These are phyloP conservation scores for Nakataea oryzae DNA, from an alignment of 2,329 filamentous ascomycete genomes.

Conservation along the genomic window DNA sequence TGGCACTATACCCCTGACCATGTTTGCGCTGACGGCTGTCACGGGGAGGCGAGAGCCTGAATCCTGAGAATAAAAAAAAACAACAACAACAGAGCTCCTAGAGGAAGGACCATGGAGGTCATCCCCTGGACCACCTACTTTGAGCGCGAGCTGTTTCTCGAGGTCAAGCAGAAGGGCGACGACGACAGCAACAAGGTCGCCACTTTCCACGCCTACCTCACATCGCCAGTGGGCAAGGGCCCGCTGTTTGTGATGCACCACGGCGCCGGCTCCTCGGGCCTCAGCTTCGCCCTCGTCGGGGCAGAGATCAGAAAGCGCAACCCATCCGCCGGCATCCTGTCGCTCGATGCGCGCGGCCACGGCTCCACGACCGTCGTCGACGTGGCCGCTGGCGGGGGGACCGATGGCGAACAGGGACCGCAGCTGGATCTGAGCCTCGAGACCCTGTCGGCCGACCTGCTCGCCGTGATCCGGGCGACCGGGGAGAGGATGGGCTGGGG, in stretches of 20 bases:
- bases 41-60: not conserved
- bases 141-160: conserved; percentile 72
- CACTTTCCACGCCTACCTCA: conserved; percentile 79
- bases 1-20: not conserved
- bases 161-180: conserved; percentile 25
- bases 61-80: conserved; percentile 3
- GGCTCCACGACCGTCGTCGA: conserved; percentile 51
- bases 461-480: conserved; percentile 58
- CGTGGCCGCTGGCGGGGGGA: conserved; percentile 18
- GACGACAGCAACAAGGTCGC: conserved; percentile 17
- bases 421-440: conserved; percentile 58
- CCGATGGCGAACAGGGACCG: conserved; percentile 21
- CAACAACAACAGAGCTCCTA: conserved; percentile 30
- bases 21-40: not conserved
- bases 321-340: conserved; percentile 73
- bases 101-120: conserved; percentile 48
- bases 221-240: conserved; percentile 61
- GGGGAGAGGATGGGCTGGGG: conserved; percentile 62
- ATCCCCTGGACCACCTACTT: conserved; percentile 88
- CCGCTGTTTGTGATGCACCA: conserved; percentile 92
- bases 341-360: conserved; percentile 78
- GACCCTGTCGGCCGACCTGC: conserved; percentile 63
- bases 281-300: conserved; percentile 80
- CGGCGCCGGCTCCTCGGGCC: conserved; percentile 83
- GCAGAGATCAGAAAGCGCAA: conserved; percentile 67